Percentiles rank a stretch among this genome's conserved stretches.
phyloP scores from a whole-genome alignment of 306 rosid genomes.

The Trifolium fragiferum region DNA sequence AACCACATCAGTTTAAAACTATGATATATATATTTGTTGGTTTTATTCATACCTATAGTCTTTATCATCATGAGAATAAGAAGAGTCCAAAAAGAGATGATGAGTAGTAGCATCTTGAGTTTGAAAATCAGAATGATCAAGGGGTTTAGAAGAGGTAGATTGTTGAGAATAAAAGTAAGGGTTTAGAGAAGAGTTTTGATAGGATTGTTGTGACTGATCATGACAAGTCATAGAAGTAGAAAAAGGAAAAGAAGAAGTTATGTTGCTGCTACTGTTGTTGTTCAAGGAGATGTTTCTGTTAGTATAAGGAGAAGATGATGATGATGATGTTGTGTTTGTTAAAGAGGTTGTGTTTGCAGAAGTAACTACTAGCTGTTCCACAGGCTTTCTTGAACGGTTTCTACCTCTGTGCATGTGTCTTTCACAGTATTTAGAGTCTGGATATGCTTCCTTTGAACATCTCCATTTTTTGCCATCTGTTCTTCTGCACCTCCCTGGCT shows the following conservation, averaged over 20 bases:
- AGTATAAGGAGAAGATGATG: neutral
- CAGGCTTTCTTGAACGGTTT: constrained; percentile 99
- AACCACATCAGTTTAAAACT: neutral
- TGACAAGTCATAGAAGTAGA: constrained; percentile 36
- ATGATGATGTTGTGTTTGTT: constrained; percentile 42
- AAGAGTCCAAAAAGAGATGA: constrained; percentile 69
- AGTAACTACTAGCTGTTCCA: constrained; percentile 68
- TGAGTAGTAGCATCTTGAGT: constrained; percentile 56
- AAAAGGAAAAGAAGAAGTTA: constrained; percentile 55
- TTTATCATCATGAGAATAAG: constrained; percentile 63
- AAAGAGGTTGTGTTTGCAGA: constrained; percentile 45
- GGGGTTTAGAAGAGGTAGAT: constrained; percentile 61
- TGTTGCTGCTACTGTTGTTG: constrained; percentile 34
- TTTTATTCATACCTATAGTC: constrained; percentile 66
- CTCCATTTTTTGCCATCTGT: constrained; percentile 99
- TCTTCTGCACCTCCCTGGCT: constrained; percentile 99
- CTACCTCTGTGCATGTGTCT: constrained; percentile 99
- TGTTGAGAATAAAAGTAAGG: constrained; percentile 57
- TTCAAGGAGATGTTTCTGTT: constrained; percentile 52
- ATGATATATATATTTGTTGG: neutral
- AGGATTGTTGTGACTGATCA: constrained; percentile 48
- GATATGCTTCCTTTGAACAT: constrained; percentile 98
- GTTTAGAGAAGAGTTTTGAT: constrained; percentile 42
- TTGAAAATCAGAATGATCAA: constrained; percentile 53
- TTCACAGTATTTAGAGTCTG: constrained; percentile 98